A percentile compares a stretch with the other conserved stretches of the same genome.
These are phyloP conservation scores for Penicillium pancosmium DNA, from an alignment of 495 filamentous ascomycete genomes.

Conservation along the genomic window DNA sequence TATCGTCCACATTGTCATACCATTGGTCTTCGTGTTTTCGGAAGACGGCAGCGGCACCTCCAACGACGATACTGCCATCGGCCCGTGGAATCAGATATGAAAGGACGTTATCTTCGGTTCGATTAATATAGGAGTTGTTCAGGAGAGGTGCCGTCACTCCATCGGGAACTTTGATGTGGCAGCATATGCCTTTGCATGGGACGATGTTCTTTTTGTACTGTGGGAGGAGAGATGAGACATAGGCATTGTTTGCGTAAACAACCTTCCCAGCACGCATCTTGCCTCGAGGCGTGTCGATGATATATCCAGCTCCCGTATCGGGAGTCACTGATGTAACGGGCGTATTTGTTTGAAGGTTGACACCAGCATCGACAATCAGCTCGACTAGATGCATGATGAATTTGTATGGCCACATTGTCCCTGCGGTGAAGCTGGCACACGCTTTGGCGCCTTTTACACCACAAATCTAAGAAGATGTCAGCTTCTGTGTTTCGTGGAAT, in stretches of 20 bases:
- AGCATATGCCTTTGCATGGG: slow-evolving; percentile 57
- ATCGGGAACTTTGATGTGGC: slow-evolving; percentile 65
- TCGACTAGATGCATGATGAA: slow-evolving; percentile 63
- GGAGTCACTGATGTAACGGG: slow-evolving; percentile 46
- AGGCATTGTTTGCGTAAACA: slow-evolving; percentile 74
- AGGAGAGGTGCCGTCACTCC: slow-evolving; percentile 51
- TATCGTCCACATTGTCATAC: slow-evolving; percentile 55
- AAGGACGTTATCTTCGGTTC: slow-evolving; percentile 28
- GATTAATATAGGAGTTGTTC: slow-evolving; percentile 37
- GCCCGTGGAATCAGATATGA: slow-evolving; percentile 68
- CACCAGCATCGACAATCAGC: slow-evolving; percentile 49
- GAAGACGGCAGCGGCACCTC: slow-evolving; percentile 51
- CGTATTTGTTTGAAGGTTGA: slow-evolving; percentile 67
- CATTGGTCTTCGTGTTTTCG: slow-evolving; percentile 59
- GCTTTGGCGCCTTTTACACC: slow-evolving; percentile 38
- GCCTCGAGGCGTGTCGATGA: slow-evolving; percentile 57
- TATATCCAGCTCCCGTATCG: slow-evolving; percentile 40
- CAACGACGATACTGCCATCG: slow-evolving; percentile 74
- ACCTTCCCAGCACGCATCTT: slow-evolving; percentile 55
- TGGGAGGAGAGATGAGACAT: slow-evolving; percentile 60
- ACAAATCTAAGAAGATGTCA: slow-evolving; percentile 21
- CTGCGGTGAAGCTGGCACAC: slow-evolving; percentile 48
- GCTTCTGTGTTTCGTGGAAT: not conserved
- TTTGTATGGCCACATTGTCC: slow-evolving; percentile 66
- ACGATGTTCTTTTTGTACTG: slow-evolving; percentile 63